Evolutionary conservation across 2,329 filamentous ascomycete species (phyloP), one percentile per base, ranked within the genome.

Genomic region (Acrodontium crateriforme): DNA sequence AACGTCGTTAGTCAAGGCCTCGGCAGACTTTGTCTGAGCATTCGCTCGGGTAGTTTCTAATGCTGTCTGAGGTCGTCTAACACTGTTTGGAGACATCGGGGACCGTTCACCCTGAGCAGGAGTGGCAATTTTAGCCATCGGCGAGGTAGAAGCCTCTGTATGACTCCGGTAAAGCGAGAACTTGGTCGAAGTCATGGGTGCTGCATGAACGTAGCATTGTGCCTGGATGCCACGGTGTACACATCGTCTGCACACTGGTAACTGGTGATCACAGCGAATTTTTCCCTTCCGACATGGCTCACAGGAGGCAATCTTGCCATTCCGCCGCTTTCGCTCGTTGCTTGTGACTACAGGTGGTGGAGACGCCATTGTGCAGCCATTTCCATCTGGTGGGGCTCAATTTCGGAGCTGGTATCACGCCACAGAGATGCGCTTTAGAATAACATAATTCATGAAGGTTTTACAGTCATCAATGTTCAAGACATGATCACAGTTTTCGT

Each of bases 231-330:
- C 27, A 5, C 38, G 31, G 6, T 34, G 28, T 6, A 19, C 25
- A 20, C 38, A 41, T 13, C 38, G 28, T 24, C 22, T 30, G 14
- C 38, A 41, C 8, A 31, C 17, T 3, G 36, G 38, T 13, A 25
- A 21, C 24, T 31, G 28, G 9, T 37, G 38, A n/a, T 39, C 37
- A 20, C 32, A 37, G 11, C 38, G 29, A 9, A 41, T 33, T 27
- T 41, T 41, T 23, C 25, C 32, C 16, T 27, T 30, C 10, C 38
- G 27, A 20, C 38, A 41, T 13, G 38, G 36, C 28, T 41, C 38
- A 15, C 38, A 41, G 5, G 38, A 39, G 3, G 38, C 34, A 13
- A 24, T 18, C 21, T 36, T 41, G 16, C 39, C 39, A 24, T 41
- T 41, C 2, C 35, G 35, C 16, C 39, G 29, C n/a, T n/a, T n/a